Evolutionary conservation across 139 green algal genomes (phyloP).

Genomic region (Micromonas commoda): DNA sequence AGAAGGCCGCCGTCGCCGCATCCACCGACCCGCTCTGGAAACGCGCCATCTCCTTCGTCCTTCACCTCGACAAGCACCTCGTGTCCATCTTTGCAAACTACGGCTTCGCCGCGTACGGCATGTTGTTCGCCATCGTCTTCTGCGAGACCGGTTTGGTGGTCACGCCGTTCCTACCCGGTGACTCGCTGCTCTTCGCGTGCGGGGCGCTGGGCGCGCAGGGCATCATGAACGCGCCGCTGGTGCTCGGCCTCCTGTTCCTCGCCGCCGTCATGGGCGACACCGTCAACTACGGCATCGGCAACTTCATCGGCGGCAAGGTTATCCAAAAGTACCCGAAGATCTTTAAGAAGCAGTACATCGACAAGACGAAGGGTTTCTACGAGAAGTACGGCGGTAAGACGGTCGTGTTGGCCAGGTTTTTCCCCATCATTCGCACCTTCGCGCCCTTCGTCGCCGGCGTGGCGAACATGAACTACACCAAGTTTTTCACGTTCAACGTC

Average conservation of each 20-base stretch:
- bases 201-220: constrained; percentile 71
- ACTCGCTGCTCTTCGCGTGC: constrained; percentile 88
- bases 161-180: constrained; percentile 81
- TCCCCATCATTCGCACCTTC: constrained; percentile 88
- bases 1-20: not conserved
- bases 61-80: constrained; percentile 78
- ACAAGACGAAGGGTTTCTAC: constrained; percentile 77
- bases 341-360: constrained; percentile 53
- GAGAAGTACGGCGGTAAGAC: constrained; percentile 46
- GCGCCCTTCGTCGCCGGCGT: constrained; percentile 89
- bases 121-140: constrained; percentile 75
- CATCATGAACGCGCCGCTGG: constrained; percentile 54
- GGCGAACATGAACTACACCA: constrained; percentile 63
- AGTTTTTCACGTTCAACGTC: constrained; percentile 78
- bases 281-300: constrained; percentile 76
- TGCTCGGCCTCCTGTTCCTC: constrained; percentile 60
- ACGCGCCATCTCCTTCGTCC: constrained; percentile 30
- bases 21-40: not conserved
- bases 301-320: not conserved
- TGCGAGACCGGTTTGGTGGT: constrained; percentile 71
- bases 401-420: constrained; percentile 82
- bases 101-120: constrained; percentile 61
- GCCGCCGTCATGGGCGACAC: constrained; percentile 78
- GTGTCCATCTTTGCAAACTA: constrained; percentile 57
- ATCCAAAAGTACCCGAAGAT: constrained; percentile 26